phyloP scores from a whole-genome alignment of 768 basidiomycete species.

The Lactarius pseudohatsudake region DNA sequence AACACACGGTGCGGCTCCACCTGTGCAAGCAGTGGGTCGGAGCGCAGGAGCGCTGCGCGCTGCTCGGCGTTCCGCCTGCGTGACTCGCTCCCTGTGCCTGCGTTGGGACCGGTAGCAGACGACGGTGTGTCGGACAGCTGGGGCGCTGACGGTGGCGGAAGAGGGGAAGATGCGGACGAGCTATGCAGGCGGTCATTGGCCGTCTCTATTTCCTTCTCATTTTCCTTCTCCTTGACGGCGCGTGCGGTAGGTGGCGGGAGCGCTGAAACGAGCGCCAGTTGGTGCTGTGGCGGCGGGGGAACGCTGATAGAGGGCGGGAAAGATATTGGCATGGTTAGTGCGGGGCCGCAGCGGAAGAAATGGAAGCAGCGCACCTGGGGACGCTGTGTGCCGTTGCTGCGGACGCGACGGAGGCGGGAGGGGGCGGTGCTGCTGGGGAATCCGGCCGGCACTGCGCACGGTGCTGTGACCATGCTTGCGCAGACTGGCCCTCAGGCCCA shows the following conservation, averaged over 20 bases:
- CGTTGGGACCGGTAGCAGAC: conserved; percentile 4
- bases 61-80: conserved; percentile 77
- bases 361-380: conserved; percentile 9
- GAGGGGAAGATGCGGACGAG: conserved; percentile 8
- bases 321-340: not conserved
- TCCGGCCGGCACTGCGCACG: conserved; percentile 54
- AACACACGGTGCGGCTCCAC: conserved; percentile 70
- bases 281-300: conserved; percentile 38
- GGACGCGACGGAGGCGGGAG: not conserved
- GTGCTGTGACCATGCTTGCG: conserved; percentile 67
- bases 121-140: conserved; percentile 6
- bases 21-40: conserved; percentile 61
- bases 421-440: conserved; percentile 22
- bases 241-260: conserved; percentile 26
- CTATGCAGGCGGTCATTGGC: conserved; percentile 18
- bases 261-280: conserved; percentile 36
- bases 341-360: not conserved
- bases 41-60: conserved; percentile 66
- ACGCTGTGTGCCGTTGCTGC: conserved; percentile 10
- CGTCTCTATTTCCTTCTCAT: not conserved
- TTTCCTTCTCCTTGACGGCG: conserved; percentile 17
- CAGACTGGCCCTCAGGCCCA: conserved; percentile 62
- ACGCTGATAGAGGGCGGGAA: conserved; percentile 28
- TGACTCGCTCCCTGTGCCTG: conserved; percentile 47
- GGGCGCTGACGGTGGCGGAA: conserved; percentile 3